Conservation (phyloP, 1,284 basidiomycete species). For the Leccinum solheimii region DNA sequence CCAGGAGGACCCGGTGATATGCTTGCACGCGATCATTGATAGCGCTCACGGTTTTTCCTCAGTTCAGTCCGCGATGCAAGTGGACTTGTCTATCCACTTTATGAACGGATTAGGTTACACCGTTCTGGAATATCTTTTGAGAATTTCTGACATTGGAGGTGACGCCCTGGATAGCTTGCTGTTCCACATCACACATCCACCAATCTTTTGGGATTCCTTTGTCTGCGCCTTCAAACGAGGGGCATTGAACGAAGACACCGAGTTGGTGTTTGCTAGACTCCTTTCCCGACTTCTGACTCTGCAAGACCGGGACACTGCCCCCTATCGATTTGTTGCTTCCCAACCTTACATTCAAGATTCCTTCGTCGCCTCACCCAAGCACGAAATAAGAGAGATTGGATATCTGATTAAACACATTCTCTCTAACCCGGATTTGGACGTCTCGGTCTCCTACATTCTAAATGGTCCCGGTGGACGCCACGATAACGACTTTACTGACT, state of each 20-base stretch:
- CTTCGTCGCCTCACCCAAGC: slow-evolving; percentile 35
- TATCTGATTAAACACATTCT: slow-evolving; percentile 46
- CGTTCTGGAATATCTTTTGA: slow-evolving; percentile 45
- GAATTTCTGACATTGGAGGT: slow-evolving; percentile 36
- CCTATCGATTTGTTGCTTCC: slow-evolving; percentile 27
- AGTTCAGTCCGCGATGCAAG: slow-evolving; percentile 16
- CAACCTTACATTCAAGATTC: not conserved
- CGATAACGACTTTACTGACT: slow-evolving; percentile 62
- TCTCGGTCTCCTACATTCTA: slow-evolving; percentile 6
- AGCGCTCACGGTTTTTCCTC: slow-evolving; percentile 18
- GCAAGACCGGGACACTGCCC: slow-evolving; percentile 7
- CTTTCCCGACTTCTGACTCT: slow-evolving; percentile 47
- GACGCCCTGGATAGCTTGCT: slow-evolving; percentile 37
- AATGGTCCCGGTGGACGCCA: slow-evolving; percentile 58
- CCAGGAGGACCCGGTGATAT: slow-evolving; percentile 15
- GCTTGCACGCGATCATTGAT: slow-evolving; percentile 12
- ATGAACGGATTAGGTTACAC: slow-evolving; percentile 44
- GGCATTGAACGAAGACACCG: slow-evolving; percentile 37
- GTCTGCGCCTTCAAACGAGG: slow-evolving; percentile 38
- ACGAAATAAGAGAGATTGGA: slow-evolving; percentile 38
- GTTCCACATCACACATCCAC: slow-evolving; percentile 48
- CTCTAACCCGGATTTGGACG: slow-evolving; percentile 20
- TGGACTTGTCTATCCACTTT: slow-evolving; percentile 36
- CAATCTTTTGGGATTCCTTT: slow-evolving; percentile 53
- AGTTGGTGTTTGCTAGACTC: slow-evolving; percentile 50